A percentile compares a stretch with the other conserved stretches of the same genome.
phyloP scores from a whole-genome alignment of 176 grass and related monocot species.

The Otatea glauca region DNA sequence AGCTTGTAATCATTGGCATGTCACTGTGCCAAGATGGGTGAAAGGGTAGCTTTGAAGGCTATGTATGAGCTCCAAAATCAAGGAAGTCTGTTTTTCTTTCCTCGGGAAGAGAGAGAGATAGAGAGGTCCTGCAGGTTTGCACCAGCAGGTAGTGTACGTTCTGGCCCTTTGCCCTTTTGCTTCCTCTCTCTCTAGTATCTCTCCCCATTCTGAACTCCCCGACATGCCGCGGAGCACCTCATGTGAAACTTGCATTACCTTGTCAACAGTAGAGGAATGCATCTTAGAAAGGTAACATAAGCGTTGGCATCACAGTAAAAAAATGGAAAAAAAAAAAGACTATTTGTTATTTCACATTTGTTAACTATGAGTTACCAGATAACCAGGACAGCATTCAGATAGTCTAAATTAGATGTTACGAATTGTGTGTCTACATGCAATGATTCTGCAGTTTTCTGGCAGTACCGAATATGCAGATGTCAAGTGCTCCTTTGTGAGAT shows the following conservation, averaged over 20 bases:
- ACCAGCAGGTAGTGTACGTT: conserved; percentile 39
- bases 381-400: background rate
- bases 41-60: conserved; percentile 47
- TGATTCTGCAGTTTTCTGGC: background rate
- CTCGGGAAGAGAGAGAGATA: conserved; percentile 31
- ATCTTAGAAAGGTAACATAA: background rate
- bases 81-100: conserved; percentile 40
- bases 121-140: conserved; percentile 32
- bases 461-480: background rate
- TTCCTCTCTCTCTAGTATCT: conserved; percentile 28
- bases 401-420: background rate
- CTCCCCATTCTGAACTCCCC: background rate
- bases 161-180: background rate
- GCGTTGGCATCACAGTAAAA: background rate
- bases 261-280: background rate
- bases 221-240: background rate
- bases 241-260: background rate
- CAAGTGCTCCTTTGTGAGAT: background rate
- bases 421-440: background rate
- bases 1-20: conserved; percentile 56
- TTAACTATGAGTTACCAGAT: background rate
- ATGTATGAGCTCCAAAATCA: conserved; percentile 48
- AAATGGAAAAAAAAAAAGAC: too few species aligned
- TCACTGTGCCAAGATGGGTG: conserved; percentile 52
- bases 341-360: background rate